Evolutionary conservation across 495 filamentous ascomycete species (phyloP).

Genomic region (Lindgomyces ingoldianus): DNA sequence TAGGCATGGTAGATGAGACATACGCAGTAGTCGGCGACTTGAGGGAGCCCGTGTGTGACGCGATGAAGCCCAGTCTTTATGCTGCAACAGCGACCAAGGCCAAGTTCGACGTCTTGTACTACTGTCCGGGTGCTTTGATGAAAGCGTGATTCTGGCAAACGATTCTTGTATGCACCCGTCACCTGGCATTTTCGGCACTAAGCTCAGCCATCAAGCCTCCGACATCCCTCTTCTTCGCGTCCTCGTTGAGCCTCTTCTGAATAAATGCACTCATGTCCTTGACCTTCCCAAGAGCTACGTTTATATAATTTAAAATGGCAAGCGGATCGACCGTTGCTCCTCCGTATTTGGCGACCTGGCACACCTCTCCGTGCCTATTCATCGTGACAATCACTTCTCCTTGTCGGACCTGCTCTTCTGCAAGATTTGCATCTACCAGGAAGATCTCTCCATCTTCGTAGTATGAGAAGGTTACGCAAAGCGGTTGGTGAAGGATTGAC

Average conservation of each 20-base stretch:
- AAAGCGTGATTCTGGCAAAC: too few relatives aligned
- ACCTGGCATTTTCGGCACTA: conserved; percentile 74
- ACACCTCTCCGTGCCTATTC: conserved; percentile 88
- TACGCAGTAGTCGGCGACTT: too few relatives aligned
- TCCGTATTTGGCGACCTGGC: conserved; percentile 84
- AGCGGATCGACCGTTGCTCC: conserved; percentile 79
- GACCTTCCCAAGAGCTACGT: conserved; percentile 70
- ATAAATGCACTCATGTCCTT: conserved; percentile 74
- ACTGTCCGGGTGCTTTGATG: too few relatives aligned
- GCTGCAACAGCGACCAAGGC: too few relatives aligned
- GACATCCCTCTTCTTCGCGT: conserved; percentile 72
- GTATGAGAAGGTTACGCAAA: conserved; percentile 82
- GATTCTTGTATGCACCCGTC: conserved; percentile 8
- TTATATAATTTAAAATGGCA: conserved; percentile 67
- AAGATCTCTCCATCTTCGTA: conserved; percentile 65
- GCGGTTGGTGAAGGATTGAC: conserved; percentile 83
- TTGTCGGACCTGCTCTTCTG: conserved; percentile 84
- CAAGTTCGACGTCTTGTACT: too few relatives aligned
- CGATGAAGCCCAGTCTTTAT: too few relatives aligned
- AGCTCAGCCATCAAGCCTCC: conserved; percentile 74
- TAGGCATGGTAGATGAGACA: too few relatives aligned
- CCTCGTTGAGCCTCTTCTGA: conserved; percentile 69
- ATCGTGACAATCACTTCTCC: conserved; percentile 82
- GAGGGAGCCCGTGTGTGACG: too few relatives aligned
- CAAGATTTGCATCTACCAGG: conserved; percentile 73